Base-by-base conservation (phyloP, 139 green algal species). In the Pseudopediastrum boryanum region DNA sequence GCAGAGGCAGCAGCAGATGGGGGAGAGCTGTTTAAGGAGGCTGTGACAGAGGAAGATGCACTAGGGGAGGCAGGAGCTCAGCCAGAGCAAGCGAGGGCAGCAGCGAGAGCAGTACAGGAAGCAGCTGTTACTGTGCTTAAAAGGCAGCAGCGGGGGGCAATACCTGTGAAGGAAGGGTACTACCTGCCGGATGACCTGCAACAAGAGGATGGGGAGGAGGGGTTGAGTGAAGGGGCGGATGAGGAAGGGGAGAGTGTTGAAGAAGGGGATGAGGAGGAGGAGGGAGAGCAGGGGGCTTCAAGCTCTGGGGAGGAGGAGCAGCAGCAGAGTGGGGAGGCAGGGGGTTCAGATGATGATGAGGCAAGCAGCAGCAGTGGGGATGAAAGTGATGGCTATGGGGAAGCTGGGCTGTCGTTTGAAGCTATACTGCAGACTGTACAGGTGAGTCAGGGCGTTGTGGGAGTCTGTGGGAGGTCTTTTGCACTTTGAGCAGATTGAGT, bases 381-480 rank as follows among this genome's bases (percentile, higher is more conserved):
- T 56, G 93, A 94, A 2, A 92, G 87, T 70, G 91, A 92, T 42
- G 93, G 93, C 2, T 95, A 96, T 58, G 91, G 91, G 25, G 89
- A 93, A 0, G 83, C 76, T 2, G 94, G 89, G 8, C 89, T 98
- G 21, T 93, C 85, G 0, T 98, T 93, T 93, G 94, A 98, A 84
- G 93, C 93, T 8, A 92, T 98, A 12, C 86, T 98, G 84, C 76
- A 80, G 3, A 75, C 68, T 33, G 72, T 97, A 77, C 88, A 90
- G 81, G 85, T 86, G 71, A 23, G 75, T 42, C 23, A 2, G 4
- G 36, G 5, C 35, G 36, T 19, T 12, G 4, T 65, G 19, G 33
- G 35, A 41, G n/a, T n/a, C n/a, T n/a, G n/a, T n/a, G n/a, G n/a
- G n/a, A n/a, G n/a, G n/a, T n/a, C n/a, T n/a, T n/a, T n/a, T n/a